Base-by-base conservation (phyloP, 352 stramenopile genomes). In the Pythium guiyangense region DNA sequence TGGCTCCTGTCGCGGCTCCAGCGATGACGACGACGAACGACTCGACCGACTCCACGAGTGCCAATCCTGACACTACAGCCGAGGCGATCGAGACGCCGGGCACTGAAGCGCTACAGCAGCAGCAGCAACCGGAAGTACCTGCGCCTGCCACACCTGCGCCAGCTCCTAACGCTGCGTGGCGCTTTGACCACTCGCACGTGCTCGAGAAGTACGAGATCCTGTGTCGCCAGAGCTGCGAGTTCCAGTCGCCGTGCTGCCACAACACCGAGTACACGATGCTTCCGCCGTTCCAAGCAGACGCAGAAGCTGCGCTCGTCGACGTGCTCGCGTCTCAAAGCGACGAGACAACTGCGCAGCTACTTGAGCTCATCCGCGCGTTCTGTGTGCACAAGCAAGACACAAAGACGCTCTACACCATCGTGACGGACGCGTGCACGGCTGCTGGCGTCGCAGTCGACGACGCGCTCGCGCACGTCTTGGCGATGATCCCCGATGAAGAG, bases 171-270 rank as follows among this genome's bases (percentile, higher is more conserved):
- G 26, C 57, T 31, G 25, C 46, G 0, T 69, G 57, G 60, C 25
- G 29, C 12, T 53, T 69, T 54, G 73, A 83, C 57, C 60, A 78
- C 39, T 59, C 56, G 12, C 72, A 84, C 44, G 70, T 87, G 17
- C 57, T 87, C 43, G 70, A 83, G 3, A 84, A 87, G 59, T 87
- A 78, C 57, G 68, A 73, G 57, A 57, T 74, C 50, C 66, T 87
- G 27, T 87, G 77, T 62, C 67, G 56, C 11, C 74, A 84, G 54
- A 84, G 74, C 53, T 84, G 71, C 52, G 74, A 74, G 27, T 87
- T 87, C 49, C 77, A 84, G 57, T 69, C 69, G 17, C 77, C 73
- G 6, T 52, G 48, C 48, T 52, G 48, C 48, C 71, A 87, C 57
- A 74, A 81, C 34, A 40, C 64, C 6, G 67, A 79, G 39, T 87